Conservation (phyloP, 352 stramenopile species). For the Phytophthora pini region DNA sequence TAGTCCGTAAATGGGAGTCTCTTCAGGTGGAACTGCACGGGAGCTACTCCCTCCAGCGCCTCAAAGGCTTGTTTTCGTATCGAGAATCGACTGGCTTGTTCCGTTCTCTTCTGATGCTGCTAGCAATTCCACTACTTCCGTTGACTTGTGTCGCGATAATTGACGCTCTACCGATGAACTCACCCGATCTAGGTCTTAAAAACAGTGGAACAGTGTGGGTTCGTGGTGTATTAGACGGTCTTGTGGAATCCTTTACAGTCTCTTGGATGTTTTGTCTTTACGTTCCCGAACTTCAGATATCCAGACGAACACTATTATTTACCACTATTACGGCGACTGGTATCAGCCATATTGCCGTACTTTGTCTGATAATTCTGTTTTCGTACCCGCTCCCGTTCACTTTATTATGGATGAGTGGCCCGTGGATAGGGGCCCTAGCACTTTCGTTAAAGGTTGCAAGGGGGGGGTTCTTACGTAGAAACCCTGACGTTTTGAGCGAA, state of each 20-base stretch:
- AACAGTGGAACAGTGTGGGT: slow-evolving; percentile 12
- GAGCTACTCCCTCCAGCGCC: slow-evolving; percentile 21
- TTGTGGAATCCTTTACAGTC: slow-evolving; percentile 13
- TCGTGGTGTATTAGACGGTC: neutral
- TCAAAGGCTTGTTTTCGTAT: slow-evolving; percentile 14
- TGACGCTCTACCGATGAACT: slow-evolving; percentile 16
- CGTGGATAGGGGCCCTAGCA: slow-evolving; percentile 17
- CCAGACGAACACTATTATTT: neutral
- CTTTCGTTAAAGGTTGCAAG: slow-evolving; percentile 16
- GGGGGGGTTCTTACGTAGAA: slow-evolving; percentile 14
- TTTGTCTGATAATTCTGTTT: slow-evolving; percentile 11
- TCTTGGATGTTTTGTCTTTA: slow-evolving; percentile 20
- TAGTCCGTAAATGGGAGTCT: slow-evolving; percentile 26
- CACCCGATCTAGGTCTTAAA: slow-evolving; percentile 20
- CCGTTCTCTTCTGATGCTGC: slow-evolving; percentile 4
- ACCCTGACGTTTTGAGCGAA: slow-evolving; percentile 10
- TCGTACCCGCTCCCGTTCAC: slow-evolving; percentile 25
- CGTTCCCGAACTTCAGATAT: slow-evolving; percentile 19
- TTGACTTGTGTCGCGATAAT: slow-evolving; percentile 17
- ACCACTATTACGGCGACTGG: slow-evolving; percentile 1
- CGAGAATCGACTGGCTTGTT: slow-evolving; percentile 8
- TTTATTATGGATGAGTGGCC: slow-evolving; percentile 17
- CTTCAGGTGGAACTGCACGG: slow-evolving; percentile 30
- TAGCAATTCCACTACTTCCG: slow-evolving; percentile 3
- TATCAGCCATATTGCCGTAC: slow-evolving; percentile 1